phyloP scores from a whole-genome alignment of 768 basidiomycete species.

The Leccinum fibrillosum region DNA sequence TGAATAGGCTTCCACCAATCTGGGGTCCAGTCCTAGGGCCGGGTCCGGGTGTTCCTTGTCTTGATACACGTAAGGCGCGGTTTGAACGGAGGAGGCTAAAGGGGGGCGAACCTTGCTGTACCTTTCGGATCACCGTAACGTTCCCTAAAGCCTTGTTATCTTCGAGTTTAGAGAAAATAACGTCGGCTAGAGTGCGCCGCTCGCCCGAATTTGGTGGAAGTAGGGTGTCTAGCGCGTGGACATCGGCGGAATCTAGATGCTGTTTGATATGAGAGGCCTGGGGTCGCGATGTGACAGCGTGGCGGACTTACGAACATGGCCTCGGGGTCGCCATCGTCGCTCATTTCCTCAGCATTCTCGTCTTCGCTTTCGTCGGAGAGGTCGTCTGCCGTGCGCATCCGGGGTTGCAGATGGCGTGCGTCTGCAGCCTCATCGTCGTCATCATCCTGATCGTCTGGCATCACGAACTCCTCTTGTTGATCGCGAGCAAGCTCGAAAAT shows the following conservation, averaged over 20 bases:
- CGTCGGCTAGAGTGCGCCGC: slow-evolving; percentile 86
- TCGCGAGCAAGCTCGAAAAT: slow-evolving; percentile 91
- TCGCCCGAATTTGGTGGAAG: slow-evolving; percentile 73
- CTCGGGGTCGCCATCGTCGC: slow-evolving; percentile 43
- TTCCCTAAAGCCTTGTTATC: slow-evolving; percentile 48
- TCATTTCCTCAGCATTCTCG: slow-evolving; percentile 22
- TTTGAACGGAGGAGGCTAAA: neutral
- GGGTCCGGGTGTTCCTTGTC: slow-evolving; percentile 67
- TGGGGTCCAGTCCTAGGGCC: slow-evolving; percentile 84
- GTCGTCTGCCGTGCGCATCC: slow-evolving; percentile 37
- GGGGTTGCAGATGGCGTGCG: slow-evolving; percentile 24
- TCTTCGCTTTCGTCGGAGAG: slow-evolving; percentile 59
- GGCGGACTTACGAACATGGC: slow-evolving; percentile 53
- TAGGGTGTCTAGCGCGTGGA: slow-evolving; percentile 79
- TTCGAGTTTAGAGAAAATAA: slow-evolving; percentile 95
- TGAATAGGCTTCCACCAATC: slow-evolving; percentile 88
- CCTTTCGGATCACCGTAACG: slow-evolving; percentile 55
- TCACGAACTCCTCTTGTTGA: slow-evolving; percentile 87
- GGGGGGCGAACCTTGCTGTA: slow-evolving; percentile 48
- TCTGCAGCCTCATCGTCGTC: slow-evolving; percentile 32
- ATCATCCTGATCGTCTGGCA: slow-evolving; percentile 55
- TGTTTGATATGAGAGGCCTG: slow-evolving; percentile 26
- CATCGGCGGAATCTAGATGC: slow-evolving; percentile 90
- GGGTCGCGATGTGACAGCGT: neutral
- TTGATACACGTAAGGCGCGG: slow-evolving; percentile 20